Conservation (phyloP, 768 basidiomycete species). For the Boletus pseudo-olivaceus region DNA sequence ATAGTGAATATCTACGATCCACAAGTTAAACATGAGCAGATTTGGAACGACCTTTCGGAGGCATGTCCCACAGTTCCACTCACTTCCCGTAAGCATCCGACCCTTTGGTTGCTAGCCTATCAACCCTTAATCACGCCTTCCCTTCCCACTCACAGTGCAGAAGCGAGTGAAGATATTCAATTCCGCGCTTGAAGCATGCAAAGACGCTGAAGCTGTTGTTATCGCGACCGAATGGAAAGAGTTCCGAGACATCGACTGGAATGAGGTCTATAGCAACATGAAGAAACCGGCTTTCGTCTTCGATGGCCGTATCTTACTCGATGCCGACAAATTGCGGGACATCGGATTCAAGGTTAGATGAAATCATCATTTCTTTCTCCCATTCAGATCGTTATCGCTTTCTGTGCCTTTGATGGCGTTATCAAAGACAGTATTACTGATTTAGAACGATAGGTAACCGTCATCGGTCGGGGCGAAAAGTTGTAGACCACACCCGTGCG, state of each 20-base stretch:
- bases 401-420: slow-evolving; percentile 4
- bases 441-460: slow-evolving; percentile 41
- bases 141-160: slow-evolving; percentile 54
- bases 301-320: slow-evolving; percentile 86
- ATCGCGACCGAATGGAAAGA: slow-evolving; percentile 98
- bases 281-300: slow-evolving; percentile 99
- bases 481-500: slow-evolving; percentile 22
- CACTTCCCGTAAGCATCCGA: slow-evolving; percentile 55
- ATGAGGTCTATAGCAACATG: slow-evolving; percentile 79
- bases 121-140: background rate
- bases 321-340: slow-evolving; percentile 69
- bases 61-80: slow-evolving; percentile 62
- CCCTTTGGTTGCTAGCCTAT: background rate
- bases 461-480: slow-evolving; percentile 55
- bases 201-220: slow-evolving; percentile 86
- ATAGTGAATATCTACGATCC: slow-evolving; percentile 89
- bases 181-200: slow-evolving; percentile 85
- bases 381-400: background rate
- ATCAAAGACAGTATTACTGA: slow-evolving; percentile 6
- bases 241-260: slow-evolving; percentile 92
- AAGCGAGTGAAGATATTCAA: slow-evolving; percentile 78
- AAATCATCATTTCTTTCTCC: background rate
- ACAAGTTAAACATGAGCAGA: slow-evolving; percentile 79
- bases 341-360: slow-evolving; percentile 83
- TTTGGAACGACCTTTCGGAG: slow-evolving; percentile 77